Conservation (phyloP, 345 rosid species). For the Pugionium dolabratum region DNA sequence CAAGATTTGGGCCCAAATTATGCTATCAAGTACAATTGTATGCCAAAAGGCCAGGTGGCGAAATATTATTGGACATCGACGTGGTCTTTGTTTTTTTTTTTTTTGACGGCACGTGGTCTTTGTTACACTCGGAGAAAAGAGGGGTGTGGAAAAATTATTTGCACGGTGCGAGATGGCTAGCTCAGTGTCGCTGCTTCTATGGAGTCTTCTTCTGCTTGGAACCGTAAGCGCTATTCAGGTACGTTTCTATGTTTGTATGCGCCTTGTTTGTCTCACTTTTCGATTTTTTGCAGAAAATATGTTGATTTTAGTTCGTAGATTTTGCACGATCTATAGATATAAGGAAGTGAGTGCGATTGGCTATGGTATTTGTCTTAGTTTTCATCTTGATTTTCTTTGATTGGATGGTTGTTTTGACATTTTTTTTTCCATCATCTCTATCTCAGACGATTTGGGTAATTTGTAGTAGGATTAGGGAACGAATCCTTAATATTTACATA, state of each 20-base stretch:
- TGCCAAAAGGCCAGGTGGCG: neutral
- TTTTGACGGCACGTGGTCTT: neutral
- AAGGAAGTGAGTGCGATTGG: neutral
- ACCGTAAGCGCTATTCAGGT: slow-evolving; percentile 60
- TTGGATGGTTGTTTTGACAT: neutral
- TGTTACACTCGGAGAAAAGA: neutral
- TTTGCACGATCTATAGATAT: neutral
- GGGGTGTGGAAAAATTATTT: neutral
- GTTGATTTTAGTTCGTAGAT: neutral
- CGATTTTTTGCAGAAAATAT: no score
- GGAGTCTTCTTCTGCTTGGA: slow-evolving; percentile 56
- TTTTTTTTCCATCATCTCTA: slow-evolving; percentile 13
- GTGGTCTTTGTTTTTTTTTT: slow-evolving; percentile 17
- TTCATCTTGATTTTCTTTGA: neutral
- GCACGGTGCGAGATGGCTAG: slow-evolving; percentile 52
- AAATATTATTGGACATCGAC: slow-evolving; percentile 8
- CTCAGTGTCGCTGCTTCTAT: slow-evolving; percentile 49
- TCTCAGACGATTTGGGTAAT: neutral
- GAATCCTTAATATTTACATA: no score
- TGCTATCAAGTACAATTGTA: neutral
- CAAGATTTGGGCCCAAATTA: no score
- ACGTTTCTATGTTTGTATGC: neutral
- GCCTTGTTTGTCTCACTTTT: no score
- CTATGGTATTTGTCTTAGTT: neutral
- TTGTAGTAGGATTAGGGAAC: neutral